Percentiles rank a stretch among this genome's conserved stretches.
These are phyloP conservation scores for Canna indica DNA, from an alignment of 176 grass and related monocot genomes.

Conservation along the genomic window DNA sequence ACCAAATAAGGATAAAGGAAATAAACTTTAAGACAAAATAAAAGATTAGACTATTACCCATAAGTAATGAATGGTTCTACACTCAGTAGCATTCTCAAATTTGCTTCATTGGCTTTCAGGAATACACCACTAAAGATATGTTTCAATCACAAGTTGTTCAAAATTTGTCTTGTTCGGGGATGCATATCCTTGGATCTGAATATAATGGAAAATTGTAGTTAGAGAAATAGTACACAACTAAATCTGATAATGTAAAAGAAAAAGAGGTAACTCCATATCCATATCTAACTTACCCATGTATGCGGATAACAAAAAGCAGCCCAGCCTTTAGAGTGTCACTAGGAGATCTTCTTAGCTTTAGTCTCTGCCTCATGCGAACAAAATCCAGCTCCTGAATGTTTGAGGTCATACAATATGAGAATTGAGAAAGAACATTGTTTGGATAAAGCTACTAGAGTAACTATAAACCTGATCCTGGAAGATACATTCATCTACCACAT, in stretches of 20 bases:
- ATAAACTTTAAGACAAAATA: neutral
- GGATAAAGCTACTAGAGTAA: neutral
- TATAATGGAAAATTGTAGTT: conserved; percentile 4
- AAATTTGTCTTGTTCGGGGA: conserved; percentile 47
- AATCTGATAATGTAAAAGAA: neutral
- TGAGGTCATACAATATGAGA: neutral
- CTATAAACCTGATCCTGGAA: neutral
- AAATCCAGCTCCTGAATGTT: conserved; percentile 52
- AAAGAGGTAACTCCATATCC: neutral
- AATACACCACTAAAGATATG: conserved; percentile 66
- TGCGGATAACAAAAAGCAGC: conserved; percentile 75
- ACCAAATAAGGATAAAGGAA: neutral
- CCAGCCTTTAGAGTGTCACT: conserved; percentile 36
- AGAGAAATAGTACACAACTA: neutral
- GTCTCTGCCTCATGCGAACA: conserved; percentile 48
- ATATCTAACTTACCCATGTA: conserved; percentile 49
- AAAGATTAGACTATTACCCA: conserved; percentile 41
- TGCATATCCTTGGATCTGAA: conserved; percentile 58
- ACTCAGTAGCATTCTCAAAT: conserved; percentile 54
- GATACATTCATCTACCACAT: neutral
- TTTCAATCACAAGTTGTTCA: conserved; percentile 50
- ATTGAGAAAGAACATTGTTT: neutral
- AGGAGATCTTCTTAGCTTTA: conserved; percentile 47
- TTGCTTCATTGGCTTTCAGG: conserved; percentile 57
- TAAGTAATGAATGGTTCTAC: conserved; percentile 72